A percentile compares a stretch with the other conserved stretches of the same genome.
Conservation (phyloP, 768 basidiomycete species). For the Mrakia blollopis region DNA sequence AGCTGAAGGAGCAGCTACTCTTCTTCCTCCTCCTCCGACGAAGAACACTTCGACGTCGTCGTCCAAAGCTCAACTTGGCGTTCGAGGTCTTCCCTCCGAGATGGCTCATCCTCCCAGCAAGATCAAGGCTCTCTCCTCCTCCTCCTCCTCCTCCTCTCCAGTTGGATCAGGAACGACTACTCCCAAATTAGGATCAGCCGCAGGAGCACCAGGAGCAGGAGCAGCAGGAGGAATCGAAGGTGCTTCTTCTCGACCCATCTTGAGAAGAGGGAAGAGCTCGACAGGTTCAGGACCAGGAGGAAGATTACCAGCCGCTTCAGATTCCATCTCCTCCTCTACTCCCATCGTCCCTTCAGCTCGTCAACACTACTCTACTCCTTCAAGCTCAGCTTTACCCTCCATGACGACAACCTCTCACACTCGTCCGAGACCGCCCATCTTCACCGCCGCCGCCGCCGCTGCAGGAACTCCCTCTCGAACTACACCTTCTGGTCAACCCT, state of each 20-base stretch:
- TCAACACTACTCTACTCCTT: background rate
- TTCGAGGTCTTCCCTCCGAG: conserved; percentile 24
- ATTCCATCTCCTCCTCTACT: background rate
- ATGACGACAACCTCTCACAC: conserved; percentile 18
- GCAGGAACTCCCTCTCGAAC: background rate
- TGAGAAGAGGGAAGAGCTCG: conserved; percentile 9
- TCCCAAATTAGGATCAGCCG: background rate
- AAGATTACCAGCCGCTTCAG: conserved; percentile 8
- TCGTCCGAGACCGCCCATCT: background rate
- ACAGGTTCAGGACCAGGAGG: conserved; percentile 16
- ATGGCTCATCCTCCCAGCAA: conserved; percentile 9
- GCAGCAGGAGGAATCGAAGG: background rate
- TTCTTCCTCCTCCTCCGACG: background rate
- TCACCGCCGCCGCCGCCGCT: background rate
- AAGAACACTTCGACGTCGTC: too few relatives aligned
- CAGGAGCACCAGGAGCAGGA: background rate
- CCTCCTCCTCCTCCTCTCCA: too few relatives aligned
- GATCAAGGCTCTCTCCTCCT: too few relatives aligned
- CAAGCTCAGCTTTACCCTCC: background rate
- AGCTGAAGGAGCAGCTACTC: conserved; percentile 19
- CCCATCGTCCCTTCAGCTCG: background rate
- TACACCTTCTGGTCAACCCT: background rate
- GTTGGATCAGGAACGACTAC: background rate
- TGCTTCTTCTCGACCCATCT: background rate
- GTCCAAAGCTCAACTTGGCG: background rate